Evolutionary conservation across 176 grass and related monocot genomes (phyloP).

Genomic region (Hordeum marinum): DNA sequence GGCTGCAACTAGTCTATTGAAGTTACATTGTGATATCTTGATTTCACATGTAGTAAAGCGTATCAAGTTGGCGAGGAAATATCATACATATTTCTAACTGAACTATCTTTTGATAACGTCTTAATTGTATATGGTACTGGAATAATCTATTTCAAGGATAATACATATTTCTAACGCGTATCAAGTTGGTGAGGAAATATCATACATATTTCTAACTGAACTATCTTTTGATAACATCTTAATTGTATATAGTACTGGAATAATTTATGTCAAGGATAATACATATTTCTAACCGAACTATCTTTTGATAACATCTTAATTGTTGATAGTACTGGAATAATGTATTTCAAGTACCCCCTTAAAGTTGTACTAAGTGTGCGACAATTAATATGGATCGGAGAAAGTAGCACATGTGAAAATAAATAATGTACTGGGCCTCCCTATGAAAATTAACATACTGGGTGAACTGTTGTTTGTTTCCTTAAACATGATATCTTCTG

Average conservation of each 20-base stretch:
- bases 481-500: not conserved
- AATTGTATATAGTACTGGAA: not conserved
- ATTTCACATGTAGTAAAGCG: not conserved
- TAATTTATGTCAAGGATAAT: not conserved
- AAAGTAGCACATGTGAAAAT: not conserved
- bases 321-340: no score
- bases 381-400: no score
- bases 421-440: not conserved
- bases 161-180: not conserved
- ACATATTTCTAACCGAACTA: no score
- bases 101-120: not conserved
- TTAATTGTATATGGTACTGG: not conserved
- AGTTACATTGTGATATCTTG: not conserved
- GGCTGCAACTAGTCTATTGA: not conserved
- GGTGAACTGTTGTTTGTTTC: not conserved
- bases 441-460: not conserved
- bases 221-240: not conserved
- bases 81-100: not conserved
- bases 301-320: no score
- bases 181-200: not conserved
- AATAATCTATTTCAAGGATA: not conserved
- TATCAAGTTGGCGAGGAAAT: not conserved
- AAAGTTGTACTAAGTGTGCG: no score
- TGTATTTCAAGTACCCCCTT: no score
- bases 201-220: not conserved